A percentile compares a stretch with the other conserved stretches of the same genome.
Evolutionary conservation across 352 stramenopile genomes (phyloP).

Genomic region (Globisporangium middletonii): DNA sequence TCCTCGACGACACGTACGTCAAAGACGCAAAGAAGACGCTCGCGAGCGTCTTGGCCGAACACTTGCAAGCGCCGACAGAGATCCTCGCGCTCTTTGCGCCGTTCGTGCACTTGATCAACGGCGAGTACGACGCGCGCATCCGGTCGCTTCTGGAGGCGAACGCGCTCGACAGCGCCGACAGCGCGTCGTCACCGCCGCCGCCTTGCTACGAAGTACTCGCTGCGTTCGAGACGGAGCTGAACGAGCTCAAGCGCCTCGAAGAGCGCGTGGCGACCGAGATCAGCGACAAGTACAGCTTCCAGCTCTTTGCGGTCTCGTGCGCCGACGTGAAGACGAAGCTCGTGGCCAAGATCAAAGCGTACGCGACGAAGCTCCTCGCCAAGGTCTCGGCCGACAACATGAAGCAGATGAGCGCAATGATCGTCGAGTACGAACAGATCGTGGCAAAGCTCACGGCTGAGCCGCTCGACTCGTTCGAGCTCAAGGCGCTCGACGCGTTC

Average conservation of each 20-base stretch:
- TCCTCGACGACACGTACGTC: constrained; percentile 73
- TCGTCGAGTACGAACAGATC: constrained; percentile 85
- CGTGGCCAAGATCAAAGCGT: constrained; percentile 58
- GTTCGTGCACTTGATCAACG: constrained; percentile 77
- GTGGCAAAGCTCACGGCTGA: constrained; percentile 83
- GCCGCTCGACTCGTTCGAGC: constrained; percentile 85
- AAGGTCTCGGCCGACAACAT: constrained; percentile 85
- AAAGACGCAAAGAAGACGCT: constrained; percentile 59
- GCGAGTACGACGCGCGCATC: constrained; percentile 65
- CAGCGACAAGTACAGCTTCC: constrained; percentile 86
- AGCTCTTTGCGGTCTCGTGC: constrained; percentile 87
- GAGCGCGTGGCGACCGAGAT: constrained; percentile 37
- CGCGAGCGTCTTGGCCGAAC: constrained; percentile 41
- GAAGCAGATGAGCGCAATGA: constrained; percentile 83
- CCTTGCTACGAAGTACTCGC: constrained; percentile 40
- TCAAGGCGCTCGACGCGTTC: constrained; percentile 86
- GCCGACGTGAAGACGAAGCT: constrained; percentile 86
- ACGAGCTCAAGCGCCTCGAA: constrained; percentile 42
- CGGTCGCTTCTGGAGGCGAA: constrained; percentile 35
- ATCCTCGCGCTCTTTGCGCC: constrained; percentile 71
- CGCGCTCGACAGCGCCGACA: constrained; percentile 5
- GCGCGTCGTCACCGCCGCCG: constrained; percentile 3
- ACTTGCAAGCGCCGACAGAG: constrained; percentile 58
- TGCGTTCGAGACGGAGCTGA: constrained; percentile 45
- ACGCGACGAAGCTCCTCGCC: constrained; percentile 63